phyloP scores from a whole-genome alignment of 106 monocot genomes.

The Xerophyta viscosa region DNA sequence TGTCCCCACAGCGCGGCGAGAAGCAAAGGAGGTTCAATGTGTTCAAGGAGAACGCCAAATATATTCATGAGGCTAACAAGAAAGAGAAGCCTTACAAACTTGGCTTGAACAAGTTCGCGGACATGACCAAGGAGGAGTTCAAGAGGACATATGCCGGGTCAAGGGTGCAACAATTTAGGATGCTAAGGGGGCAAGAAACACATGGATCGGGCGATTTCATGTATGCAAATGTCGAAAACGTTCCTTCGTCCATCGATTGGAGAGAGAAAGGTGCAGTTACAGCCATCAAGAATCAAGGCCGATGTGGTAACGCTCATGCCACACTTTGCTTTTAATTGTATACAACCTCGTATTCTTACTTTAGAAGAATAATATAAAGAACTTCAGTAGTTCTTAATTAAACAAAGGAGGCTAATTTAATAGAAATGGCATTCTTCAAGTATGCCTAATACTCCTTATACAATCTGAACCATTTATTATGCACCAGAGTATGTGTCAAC shows the following conservation, averaged over 20 bases:
- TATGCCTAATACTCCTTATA: too few relatives aligned
- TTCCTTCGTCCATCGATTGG: conserved; percentile 38
- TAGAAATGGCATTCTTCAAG: too few relatives aligned
- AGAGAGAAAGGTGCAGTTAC: conserved; percentile 45
- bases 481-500: too few relatives aligned
- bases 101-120: conserved; percentile 44
- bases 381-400: too few relatives aligned
- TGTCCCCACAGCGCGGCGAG: conserved; percentile 35
- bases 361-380: too few relatives aligned
- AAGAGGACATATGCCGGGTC: conserved; percentile 21
- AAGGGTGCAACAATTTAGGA: conserved; percentile 13
- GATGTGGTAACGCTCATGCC: conserved; percentile 22
- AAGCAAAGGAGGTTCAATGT: conserved; percentile 45
- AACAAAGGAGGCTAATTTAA: too few relatives aligned
- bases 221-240: conserved; percentile 7
- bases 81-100: conserved; percentile 34
- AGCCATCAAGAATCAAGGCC: conserved; percentile 41
- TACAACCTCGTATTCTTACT: too few relatives aligned
- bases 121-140: conserved; percentile 49
- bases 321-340: too few relatives aligned
- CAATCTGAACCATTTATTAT: too few relatives aligned
- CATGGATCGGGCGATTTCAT: background rate
- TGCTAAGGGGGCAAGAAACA: conserved; percentile 1
- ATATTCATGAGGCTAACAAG: conserved; percentile 44
- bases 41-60: conserved; percentile 48